Base-by-base conservation (phyloP, 257 asterid species). In the Rubia yunnanensis region DNA sequence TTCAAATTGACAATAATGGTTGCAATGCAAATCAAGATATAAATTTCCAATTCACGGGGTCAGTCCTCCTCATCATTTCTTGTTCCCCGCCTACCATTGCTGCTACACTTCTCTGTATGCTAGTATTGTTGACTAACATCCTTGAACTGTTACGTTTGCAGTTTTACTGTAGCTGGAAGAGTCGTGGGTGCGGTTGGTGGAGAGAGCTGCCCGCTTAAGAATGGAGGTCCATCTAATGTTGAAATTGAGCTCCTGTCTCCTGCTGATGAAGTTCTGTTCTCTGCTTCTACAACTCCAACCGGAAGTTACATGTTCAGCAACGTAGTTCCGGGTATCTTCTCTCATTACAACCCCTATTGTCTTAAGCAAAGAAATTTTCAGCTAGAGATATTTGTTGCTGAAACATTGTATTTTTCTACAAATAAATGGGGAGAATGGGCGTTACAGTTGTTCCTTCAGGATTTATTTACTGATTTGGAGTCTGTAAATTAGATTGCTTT, bases 21-120 rank as follows among this genome's bases (percentile, higher is more conserved):
- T 92, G 98, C 78, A 92, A 89, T 67, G 87, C 81, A 65, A 92
- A 92, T 65, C 88, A 89, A 89, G 98, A 92, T 78, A 83, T 92
- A 67, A 87, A 92, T 77, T 92, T 92, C 74, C 89, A 70, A 69
- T 92, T 87, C 79, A 92, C 97, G 26, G 98, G 98, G 98, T 89
- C 63, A 52, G 85, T 74, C 58, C 63, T 74, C 57, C 62, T 35
- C 64, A 52, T 64, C 62, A 50, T 17, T 15, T 60, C 26, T 24
- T 31, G 23, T n/a, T 52, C 8, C 38, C 14, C 64, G 59, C 18
- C 32, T 60, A 69, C 27, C 32, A 18, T 26, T 60, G 38, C 28
- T 11, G 30, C 53, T 75, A 39, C 68, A 60, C 60, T 72, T 72
- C 48, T 57, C 39, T 66, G 9, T 38, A 7, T 4, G 7, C 26